A percentile compares a stretch with the other conserved stretches of the same genome.
phyloP scores from a whole-genome alignment of 345 rosid genomes.

The Turnera subulata region DNA sequence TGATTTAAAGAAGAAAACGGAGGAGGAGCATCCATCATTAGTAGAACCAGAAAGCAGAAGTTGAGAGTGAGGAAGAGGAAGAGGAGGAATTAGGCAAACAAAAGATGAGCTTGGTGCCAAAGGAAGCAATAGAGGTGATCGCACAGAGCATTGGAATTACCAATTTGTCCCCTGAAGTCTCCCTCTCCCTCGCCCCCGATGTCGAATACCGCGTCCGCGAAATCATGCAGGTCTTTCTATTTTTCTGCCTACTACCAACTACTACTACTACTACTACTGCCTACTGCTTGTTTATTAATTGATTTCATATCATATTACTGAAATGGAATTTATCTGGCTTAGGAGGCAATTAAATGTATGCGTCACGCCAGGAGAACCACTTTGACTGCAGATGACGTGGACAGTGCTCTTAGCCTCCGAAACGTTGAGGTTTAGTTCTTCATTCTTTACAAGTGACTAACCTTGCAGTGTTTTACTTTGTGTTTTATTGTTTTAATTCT shows the following conservation, averaged over 20 bases:
- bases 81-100: too few relatives aligned
- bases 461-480: neutral
- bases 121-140: constrained; percentile 80
- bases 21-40: too few relatives aligned
- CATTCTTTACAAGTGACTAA: neutral
- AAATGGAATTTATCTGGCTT: too few relatives aligned
- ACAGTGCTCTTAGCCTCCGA: constrained; percentile 64
- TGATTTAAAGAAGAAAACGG: neutral
- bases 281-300: neutral
- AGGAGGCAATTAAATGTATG: constrained; percentile 95
- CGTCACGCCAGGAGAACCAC: constrained; percentile 71
- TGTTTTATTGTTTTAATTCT: neutral
- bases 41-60: too few relatives aligned
- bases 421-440: constrained; percentile 64
- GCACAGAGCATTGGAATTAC: constrained; percentile 83
- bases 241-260: neutral
- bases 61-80: too few relatives aligned
- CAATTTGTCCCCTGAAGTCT: constrained; percentile 62
- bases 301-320: too few relatives aligned
- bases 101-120: constrained; percentile 53
- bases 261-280: neutral
- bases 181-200: constrained; percentile 62
- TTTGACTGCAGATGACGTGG: constrained; percentile 66
- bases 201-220: constrained; percentile 88
- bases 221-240: constrained; percentile 66